Conservation (phyloP, 352 stramenopile genomes). For the Detonula confervacea region DNA sequence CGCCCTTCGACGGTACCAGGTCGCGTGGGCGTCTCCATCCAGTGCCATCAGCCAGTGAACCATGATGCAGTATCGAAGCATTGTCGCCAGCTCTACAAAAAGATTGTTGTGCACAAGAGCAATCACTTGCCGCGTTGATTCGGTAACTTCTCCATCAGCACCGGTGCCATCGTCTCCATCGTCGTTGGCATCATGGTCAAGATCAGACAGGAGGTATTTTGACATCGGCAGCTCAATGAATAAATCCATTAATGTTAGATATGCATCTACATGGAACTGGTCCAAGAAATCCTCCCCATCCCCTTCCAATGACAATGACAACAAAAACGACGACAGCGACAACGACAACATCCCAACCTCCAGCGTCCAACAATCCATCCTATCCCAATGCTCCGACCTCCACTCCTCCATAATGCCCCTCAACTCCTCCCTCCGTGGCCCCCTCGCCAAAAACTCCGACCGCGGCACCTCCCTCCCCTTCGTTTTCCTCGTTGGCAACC, state of each 20-base stretch:
- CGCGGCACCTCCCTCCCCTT: conserved; percentile 92
- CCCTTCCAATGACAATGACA: conserved; percentile 18
- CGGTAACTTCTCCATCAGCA: neutral
- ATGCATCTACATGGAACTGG: conserved; percentile 57
- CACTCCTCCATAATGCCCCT: conserved; percentile 74
- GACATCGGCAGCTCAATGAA: neutral
- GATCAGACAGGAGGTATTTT: neutral
- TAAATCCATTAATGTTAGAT: conserved; percentile 18
- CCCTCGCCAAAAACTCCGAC: conserved; percentile 67
- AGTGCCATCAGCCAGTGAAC: no score
- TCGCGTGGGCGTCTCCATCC: no score
- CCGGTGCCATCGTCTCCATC: neutral
- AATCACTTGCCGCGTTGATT: neutral
- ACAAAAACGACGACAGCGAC: conserved; percentile 5
- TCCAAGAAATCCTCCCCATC: conserved; percentile 23
- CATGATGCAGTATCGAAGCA: conserved; percentile 7
- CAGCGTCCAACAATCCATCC: conserved; percentile 42
- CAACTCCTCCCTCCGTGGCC: conserved; percentile 60
- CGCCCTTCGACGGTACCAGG: no score
- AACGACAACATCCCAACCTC: conserved; percentile 2
- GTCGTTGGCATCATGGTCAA: neutral
- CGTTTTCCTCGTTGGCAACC: conserved; percentile 99
- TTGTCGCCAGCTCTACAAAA: conserved; percentile 1
- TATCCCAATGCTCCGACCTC: conserved; percentile 50
- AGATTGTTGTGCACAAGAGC: neutral